Conservation (phyloP, 495 filamentous ascomycete species). For the Aspergillus diversus region DNA sequence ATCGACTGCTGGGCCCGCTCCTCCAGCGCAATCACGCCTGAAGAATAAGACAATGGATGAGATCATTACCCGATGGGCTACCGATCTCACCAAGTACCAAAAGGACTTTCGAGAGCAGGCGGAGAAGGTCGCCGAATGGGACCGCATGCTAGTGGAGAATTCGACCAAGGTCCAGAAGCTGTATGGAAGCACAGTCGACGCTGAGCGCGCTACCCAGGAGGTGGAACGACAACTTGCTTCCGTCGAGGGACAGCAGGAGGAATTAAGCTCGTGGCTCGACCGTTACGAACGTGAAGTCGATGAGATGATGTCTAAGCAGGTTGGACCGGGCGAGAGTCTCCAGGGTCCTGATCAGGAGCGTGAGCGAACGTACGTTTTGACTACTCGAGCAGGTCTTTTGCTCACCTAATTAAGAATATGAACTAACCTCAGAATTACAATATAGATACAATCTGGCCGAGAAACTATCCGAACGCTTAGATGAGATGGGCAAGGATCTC, state of each 20-base stretch:
- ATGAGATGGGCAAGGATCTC: constrained; percentile 89
- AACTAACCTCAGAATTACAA: background rate
- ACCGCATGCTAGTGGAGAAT: constrained; percentile 87
- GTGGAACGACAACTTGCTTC: constrained; percentile 86
- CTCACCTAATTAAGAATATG: constrained; percentile 6
- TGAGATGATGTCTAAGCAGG: constrained; percentile 75
- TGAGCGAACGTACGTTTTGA: constrained; percentile 71
- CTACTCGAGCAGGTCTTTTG: background rate
- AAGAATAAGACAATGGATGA: constrained; percentile 99
- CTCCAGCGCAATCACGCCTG: constrained; percentile 79
- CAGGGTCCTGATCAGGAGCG: constrained; percentile 91
- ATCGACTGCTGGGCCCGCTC: constrained; percentile 78
- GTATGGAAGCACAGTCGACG: constrained; percentile 83
- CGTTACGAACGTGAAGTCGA: constrained; percentile 90
- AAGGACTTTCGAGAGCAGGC: constrained; percentile 93
- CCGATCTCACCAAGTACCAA: constrained; percentile 92
- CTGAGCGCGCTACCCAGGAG: constrained; percentile 85
- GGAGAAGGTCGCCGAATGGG: constrained; percentile 84
- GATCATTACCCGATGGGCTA: constrained; percentile 97
- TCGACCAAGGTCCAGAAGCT: constrained; percentile 89
- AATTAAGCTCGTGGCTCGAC: constrained; percentile 81
- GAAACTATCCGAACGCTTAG: constrained; percentile 81
- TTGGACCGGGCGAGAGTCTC: constrained; percentile 67
- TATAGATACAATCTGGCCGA: constrained; percentile 82
- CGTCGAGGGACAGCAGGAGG: constrained; percentile 90